Evolutionary conservation across 2,329 filamentous ascomycete genomes (phyloP), one percentile per base, ranked within the genome.

Genomic region (Aspergillus novofumigatus): DNA sequence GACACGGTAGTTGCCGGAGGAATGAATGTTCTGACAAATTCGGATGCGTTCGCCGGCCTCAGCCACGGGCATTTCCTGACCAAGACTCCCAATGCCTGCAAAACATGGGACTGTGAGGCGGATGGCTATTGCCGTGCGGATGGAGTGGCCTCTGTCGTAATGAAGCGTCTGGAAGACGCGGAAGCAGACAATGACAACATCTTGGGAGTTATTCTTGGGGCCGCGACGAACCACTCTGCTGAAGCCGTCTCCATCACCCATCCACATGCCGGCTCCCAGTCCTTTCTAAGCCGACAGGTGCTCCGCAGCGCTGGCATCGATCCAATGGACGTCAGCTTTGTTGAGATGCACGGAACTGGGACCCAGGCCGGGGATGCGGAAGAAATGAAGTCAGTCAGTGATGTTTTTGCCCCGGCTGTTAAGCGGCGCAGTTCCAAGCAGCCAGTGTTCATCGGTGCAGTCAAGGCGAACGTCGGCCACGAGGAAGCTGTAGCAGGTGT

Each of bases 1-100:
- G 90, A 94, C 68, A 92, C 87, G 6, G 90, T 89, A 1, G 85
- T 92, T 35, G 88, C 89, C 2, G 90, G 91, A 57, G 91, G 91
- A 59, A 77, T 89, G n/a, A 92, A 90, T 54, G 52, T 72, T 10
- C 80, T 92, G 74, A 92, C 89, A 50, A 91, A 91, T 73, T 86
- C 89, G 0, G 89, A 92, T 71, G 89, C 87, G 77, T 91, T 89
- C 74, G 81, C 87, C 5, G 88, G 87, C 62, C 78, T 92, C 1
- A 87, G 85, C 68, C 84, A 87, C 61, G 68, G 68, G 3, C 65
- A 69, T 49, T 72, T 72, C 50, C 59, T 71, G 5, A 68, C 70
- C 26, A 59, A 60, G 8, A 67, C 62, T 8, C 78, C 80, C 0
- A 69, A 75, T 10, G 28, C 28, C 4, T 84, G 81, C 59, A 81